phyloP scores from a whole-genome alignment of 768 basidiomycete species.

The Serpula lacrymans region DNA sequence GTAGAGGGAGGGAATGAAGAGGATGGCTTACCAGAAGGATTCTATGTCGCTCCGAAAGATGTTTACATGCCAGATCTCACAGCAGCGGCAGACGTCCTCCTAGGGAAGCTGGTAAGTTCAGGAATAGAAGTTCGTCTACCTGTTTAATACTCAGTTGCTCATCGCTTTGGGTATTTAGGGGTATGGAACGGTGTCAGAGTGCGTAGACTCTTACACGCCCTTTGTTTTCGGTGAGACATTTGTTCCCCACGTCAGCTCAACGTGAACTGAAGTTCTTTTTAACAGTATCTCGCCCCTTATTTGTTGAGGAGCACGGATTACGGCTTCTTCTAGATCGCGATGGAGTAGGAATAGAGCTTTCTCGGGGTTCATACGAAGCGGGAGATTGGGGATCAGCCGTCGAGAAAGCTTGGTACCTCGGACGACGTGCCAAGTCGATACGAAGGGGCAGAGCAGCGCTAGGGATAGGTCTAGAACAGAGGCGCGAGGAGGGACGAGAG shows the following conservation, averaged over 20 bases:
- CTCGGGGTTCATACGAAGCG: slow-evolving; percentile 61
- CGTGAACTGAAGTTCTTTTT: background rate
- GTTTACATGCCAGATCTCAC: slow-evolving; percentile 84
- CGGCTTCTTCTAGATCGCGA: slow-evolving; percentile 57
- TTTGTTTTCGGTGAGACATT: slow-evolving; percentile 69
- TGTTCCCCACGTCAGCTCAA: background rate
- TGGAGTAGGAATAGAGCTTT: slow-evolving; percentile 68
- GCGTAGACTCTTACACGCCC: slow-evolving; percentile 71
- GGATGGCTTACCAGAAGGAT: slow-evolving; percentile 52
- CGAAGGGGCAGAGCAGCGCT: slow-evolving; percentile 41
- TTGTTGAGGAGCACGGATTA: slow-evolving; percentile 79
- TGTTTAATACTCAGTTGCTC: background rate
- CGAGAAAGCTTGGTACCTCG: slow-evolving; percentile 53
- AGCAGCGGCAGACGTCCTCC: slow-evolving; percentile 66
- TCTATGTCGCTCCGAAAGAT: slow-evolving; percentile 73
- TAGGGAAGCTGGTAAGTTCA: slow-evolving; percentile 70
- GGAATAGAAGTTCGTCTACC: background rate
- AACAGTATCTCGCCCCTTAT: slow-evolving; percentile 71
- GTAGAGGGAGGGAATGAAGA: slow-evolving; percentile 23
- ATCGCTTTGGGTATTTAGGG: slow-evolving; percentile 43
- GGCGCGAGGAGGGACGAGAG: slow-evolving; percentile 39
- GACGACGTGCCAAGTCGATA: slow-evolving; percentile 42
- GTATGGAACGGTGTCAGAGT: slow-evolving; percentile 80
- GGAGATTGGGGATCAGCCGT: slow-evolving; percentile 68
- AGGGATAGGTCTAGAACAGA: slow-evolving; percentile 36